Conservation (phyloP, 495 filamentous ascomycete genomes). For the Opeltia flavorubescens region DNA sequence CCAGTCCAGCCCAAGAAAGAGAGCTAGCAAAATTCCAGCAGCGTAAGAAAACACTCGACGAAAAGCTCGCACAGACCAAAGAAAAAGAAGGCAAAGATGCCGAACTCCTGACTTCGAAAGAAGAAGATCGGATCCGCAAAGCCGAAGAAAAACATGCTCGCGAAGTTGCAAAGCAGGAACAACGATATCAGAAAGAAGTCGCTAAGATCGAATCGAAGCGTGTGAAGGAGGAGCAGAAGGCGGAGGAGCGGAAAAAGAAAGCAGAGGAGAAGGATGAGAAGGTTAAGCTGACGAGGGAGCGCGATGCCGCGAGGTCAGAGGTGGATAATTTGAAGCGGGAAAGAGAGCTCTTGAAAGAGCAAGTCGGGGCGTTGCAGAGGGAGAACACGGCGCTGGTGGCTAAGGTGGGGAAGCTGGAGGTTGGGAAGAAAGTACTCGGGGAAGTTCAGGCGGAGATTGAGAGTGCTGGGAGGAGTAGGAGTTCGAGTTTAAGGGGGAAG, state of each 20-base stretch:
- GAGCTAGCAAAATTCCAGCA: slow-evolving; percentile 63
- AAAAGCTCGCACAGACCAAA: slow-evolving; percentile 44
- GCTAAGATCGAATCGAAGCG: slow-evolving; percentile 47
- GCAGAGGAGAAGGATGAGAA: slow-evolving; percentile 49
- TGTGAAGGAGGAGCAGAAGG: slow-evolving; percentile 29
- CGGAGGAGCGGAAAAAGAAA: slow-evolving; percentile 32
- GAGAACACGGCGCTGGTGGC: slow-evolving; percentile 40
- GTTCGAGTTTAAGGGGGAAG: slow-evolving; percentile 11
- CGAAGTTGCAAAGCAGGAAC: slow-evolving; percentile 46
- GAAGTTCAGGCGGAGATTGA: slow-evolving; percentile 9
- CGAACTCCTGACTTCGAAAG: slow-evolving; percentile 28
- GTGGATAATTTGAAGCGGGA: slow-evolving; percentile 42
- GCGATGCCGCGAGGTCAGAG: slow-evolving; percentile 42
- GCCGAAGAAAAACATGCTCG: slow-evolving; percentile 44
- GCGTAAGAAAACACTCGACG: slow-evolving; percentile 53
- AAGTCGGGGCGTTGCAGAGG: slow-evolving; percentile 48
- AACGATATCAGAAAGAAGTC: slow-evolving; percentile 48
- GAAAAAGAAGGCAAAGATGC: slow-evolving; percentile 31
- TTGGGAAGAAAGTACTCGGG: slow-evolving; percentile 9
- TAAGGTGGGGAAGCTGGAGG: slow-evolving; percentile 11
- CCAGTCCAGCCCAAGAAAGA: slow-evolving; percentile 43
- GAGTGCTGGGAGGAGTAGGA: slow-evolving; percentile 10
- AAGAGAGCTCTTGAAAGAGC: slow-evolving; percentile 45
- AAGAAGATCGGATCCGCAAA: slow-evolving; percentile 33
- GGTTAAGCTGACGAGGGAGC: slow-evolving; percentile 33